Evolutionary conservation across 2,329 filamentous ascomycete species (phyloP), one percentile per base, ranked within the genome.

Genomic region (Coleophoma eucalyptorum): DNA sequence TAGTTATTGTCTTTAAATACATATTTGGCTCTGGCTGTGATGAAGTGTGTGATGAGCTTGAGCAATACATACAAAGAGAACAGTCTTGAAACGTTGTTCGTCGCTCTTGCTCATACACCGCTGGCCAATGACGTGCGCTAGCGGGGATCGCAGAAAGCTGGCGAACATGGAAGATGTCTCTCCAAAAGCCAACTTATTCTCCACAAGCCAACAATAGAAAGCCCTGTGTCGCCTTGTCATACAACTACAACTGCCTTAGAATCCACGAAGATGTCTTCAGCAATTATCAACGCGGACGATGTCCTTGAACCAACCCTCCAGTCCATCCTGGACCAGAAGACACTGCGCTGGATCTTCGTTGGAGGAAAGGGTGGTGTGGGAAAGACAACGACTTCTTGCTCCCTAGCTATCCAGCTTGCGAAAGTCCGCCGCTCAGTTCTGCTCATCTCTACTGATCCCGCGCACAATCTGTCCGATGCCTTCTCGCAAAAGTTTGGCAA

Each of bases 401-500:
- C 93, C 10, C 87, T 99, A 58, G 94, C 94, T 57, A 97, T 99
- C 68, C 94, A 99, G 74, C 89, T 99, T 58, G 91, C 94, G 64
- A 91, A 88, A 72, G 90, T 91, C 63, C 90, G 94, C 72, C 93
- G 93, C 73, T 96, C 89, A 55, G 94, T 99, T 55, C 84, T 99
- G 52, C 87, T 99, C 69, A 99, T 99, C 75, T 97, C 92, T 37
- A 99, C 94, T 63, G 94, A 99, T 72, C 94, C 94, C 48, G 94
- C 94, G 48, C 94, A 99, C 80, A 99, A 99, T 74, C 80, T 99
- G 57, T 94, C 89, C 62, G 94, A 99, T 75, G 94, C 94, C 54
- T 99, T 99, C 73, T 90, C 90, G 61, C 93, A 99, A 73, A 99
- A 99, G 75, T 99, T 99, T 66, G 94, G 94, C 76, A 99, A 99